These are phyloP conservation scores for Globisporangium middletonii DNA, from an alignment of 352 stramenopile species.

Conservation along the genomic window DNA sequence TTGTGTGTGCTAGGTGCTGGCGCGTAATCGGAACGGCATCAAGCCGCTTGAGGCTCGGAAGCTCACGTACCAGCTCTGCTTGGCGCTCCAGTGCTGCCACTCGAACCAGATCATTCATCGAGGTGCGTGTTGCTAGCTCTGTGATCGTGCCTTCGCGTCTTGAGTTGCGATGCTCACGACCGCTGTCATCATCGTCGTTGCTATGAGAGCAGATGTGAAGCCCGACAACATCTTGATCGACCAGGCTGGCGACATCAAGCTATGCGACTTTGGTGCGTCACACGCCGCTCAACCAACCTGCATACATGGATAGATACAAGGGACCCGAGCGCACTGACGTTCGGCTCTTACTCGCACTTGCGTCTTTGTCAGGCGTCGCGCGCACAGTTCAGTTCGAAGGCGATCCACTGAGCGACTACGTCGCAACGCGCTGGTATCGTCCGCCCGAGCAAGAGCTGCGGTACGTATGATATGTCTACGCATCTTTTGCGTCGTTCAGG, in stretches of 20 bases:
- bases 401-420: conserved; percentile 72
- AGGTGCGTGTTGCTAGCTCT: conserved; percentile 21
- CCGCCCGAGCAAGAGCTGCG: conserved; percentile 78
- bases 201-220: conserved; percentile 53
- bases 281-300: neutral
- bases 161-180: too few relatives aligned
- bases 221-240: conserved; percentile 81
- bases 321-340: too few relatives aligned
- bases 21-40: conserved; percentile 54
- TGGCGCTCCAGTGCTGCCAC: conserved; percentile 73
- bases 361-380: conserved; percentile 36
- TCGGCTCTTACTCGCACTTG: neutral
- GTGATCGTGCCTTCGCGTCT: neutral
- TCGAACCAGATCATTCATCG: conserved; percentile 76
- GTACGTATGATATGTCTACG: conserved; percentile 23
- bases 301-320: too few relatives aligned
- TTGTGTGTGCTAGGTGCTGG: conserved; percentile 29
- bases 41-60: conserved; percentile 37
- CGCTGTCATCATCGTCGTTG: too few relatives aligned
- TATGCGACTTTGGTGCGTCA: conserved; percentile 68
- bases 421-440: conserved; percentile 78
- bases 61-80: conserved; percentile 67
- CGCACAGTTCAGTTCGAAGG: conserved; percentile 74
- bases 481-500: neutral
- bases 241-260: conserved; percentile 56